Evolutionary conservation across 2,329 filamentous ascomycete genomes (phyloP), one percentile per base, ranked within the genome.

Genomic region (Blastomyces parvus): DNA sequence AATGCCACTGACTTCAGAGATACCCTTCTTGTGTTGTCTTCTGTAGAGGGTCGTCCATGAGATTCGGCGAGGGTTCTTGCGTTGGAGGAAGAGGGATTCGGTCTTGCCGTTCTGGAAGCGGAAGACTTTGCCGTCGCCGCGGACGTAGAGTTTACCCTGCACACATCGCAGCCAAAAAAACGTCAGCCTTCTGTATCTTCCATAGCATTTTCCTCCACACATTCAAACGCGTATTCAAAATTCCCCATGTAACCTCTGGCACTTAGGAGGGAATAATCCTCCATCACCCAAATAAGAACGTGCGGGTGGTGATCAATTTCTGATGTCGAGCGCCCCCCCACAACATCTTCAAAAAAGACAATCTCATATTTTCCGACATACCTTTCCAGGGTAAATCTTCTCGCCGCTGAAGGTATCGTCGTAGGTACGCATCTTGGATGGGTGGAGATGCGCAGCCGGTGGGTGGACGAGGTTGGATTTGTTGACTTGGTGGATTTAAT

Each of bases 61-160:
- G 82, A 99, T 97, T 80, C 93, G 91, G 82, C 94, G 93, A 80
- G 94, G 94, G 88, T 99, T 99, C 91, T 99, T 99, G 86, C 94
- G 93, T 87, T 99, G 94, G 74, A 97, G 90, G 88, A 99, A 99
- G 73, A 99, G 90, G 73, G 91, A 96, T 85, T 99, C 94, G 83
- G 91, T 93, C 86, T 99, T 99, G 85, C 94, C 91, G 84, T 96
- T 97, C 84, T 96, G 91, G 90, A 99, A 99, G 80, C 94, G 92
- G 90, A 99, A 99, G 86, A 97, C 88, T 87, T 97, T 99, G 91
- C 90, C 96, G 87, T 99, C 94, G 79, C 93, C 92, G 82, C 94
- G 91, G 86, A 99, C 85, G 85, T 93, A 99, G 84, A 99, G 89
- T 86, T 97, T 97, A 85, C 94, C 94, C 94, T 97, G 79, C 77